phyloP scores from a whole-genome alignment of 495 filamentous ascomycete genomes.

The Hypomontagnella submonticulosa region DNA sequence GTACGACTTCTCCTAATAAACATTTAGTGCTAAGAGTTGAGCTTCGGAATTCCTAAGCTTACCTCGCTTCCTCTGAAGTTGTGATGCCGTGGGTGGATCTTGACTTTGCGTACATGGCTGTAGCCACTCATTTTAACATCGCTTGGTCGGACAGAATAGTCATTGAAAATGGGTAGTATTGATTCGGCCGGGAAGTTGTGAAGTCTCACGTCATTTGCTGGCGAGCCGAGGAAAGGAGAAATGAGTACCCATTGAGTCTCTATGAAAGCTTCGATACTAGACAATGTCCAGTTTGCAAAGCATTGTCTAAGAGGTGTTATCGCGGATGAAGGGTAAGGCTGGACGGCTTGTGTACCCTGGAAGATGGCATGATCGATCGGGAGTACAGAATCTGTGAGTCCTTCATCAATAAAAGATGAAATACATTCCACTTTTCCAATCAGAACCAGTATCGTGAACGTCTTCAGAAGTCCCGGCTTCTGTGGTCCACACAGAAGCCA shows the following conservation, averaged over 20 bases:
- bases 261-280: constrained; percentile 21
- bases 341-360: background rate
- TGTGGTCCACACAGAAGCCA: background rate
- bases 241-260: constrained; percentile 28
- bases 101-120: constrained; percentile 22
- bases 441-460: constrained; percentile 23
- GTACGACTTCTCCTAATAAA: constrained; percentile 11
- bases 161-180: constrained; percentile 14
- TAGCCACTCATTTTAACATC: constrained; percentile 10
- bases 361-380: constrained; percentile 21
- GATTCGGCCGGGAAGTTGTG: constrained; percentile 11
- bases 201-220: constrained; percentile 8
- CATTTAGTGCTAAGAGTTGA: background rate
- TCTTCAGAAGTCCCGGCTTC: constrained; percentile 6
- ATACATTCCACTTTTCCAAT: constrained; percentile 21
- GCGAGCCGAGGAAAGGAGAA: constrained; percentile 15
- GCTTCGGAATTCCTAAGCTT: background rate
- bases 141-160: background rate
- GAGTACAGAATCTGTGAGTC: constrained; percentile 25
- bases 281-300: constrained; percentile 20
- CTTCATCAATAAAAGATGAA: constrained; percentile 17
- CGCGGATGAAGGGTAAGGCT: background rate
- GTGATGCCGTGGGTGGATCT: constrained; percentile 29
- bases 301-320: background rate
- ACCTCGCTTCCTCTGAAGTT: constrained; percentile 15